Evolutionary conservation across 73 alveolate species (phyloP), one percentile per base, ranked within the genome.

Genomic region (Durusdinium trenchii): DNA sequence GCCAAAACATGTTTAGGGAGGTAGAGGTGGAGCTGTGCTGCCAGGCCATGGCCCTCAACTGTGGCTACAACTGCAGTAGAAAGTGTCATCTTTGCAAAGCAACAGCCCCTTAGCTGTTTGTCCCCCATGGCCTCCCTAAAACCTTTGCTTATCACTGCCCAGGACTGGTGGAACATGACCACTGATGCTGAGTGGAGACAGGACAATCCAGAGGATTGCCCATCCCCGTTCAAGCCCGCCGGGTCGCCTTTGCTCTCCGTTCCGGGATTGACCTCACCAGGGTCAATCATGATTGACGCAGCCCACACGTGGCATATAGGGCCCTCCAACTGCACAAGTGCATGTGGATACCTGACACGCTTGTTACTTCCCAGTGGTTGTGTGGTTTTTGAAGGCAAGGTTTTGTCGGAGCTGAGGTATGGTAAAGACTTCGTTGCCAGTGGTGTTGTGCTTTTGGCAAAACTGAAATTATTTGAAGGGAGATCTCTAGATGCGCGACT

Each of bases 281-380:
- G 30, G 0, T 42, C 83, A n/a, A 45, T 62, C 7, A 4, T 86
- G 64, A 45, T 86, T 3, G 95, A 86, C 47, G 6, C 95, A 60
- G 95, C 95, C 14, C 95, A 86, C 83, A 86, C 83, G 9, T 86
- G 95, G 95, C 95, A 86, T 61, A 86, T 86, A 30, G 95, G 95
- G 95, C 28, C 26, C 32, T 79, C 62, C 32, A 1, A 38, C 94
- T 83, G 75, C 60, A 12, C 6, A 32, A 4, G 23, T 42, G 43
- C 3, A 42, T 1, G 38, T 3, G 26, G 61, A 38, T 12, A 64
- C 62, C 1, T 23, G 90, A 9, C 12, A 6, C 14, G 51, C 0
- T 42, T 3, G 4, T 16, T 18, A 14, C 26, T 6, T 18, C 16
- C 5, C 5, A 1, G 30, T n/a, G n/a, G 67, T 26, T 18, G 7